Evolutionary conservation across 257 asterid species (phyloP), one percentile per base, ranked within the genome.

Genomic region (Capsicum chinense): DNA sequence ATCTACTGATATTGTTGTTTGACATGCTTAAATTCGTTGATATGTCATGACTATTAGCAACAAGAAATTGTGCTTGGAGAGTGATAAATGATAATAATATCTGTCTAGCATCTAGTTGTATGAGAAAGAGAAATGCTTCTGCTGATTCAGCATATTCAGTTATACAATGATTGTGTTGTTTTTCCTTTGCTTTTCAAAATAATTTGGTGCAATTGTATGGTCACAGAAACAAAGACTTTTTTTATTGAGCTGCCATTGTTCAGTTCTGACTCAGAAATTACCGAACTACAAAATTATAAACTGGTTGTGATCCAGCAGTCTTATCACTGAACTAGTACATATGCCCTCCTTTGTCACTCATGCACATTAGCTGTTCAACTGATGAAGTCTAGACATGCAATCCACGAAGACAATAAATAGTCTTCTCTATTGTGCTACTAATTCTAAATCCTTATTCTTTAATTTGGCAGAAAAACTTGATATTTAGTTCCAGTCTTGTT

Each of bases 321-420:
- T 73, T 73, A 19, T 19, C 59, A 1, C 79, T 71, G 58, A 73
- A 48, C 12, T 19, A 73, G 80, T 73, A 73, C 80, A 48, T 48
- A 48, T 19, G 14, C 19, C 39, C 58, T 44, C 6, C 80, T 47
- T 73, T n/a, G 19, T 16, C 42, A 47, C 12, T 19, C 56, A 15
- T 48, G 59, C 42, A 48, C 80, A 73, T 50, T 73, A 73, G 59
- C 56, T 48, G 60, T 73, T 73, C 58, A 71, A 47, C 80, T 12
- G 9, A 39, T 3, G 5, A 71, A 71, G 57, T 73, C 59, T 6
- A 73, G 80, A 48, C 42, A 73, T 73, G 39, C 59, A 73, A 42
- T 39, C 52, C 78, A 3, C 21, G 48, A 47, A 52, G 59, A 73
- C 12, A 0, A 39, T 21, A 47, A 48, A 47, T 73, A 47, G 19